Conservation (phyloP, 2,329 filamentous ascomycete species). For the Nemania sp. region DNA sequence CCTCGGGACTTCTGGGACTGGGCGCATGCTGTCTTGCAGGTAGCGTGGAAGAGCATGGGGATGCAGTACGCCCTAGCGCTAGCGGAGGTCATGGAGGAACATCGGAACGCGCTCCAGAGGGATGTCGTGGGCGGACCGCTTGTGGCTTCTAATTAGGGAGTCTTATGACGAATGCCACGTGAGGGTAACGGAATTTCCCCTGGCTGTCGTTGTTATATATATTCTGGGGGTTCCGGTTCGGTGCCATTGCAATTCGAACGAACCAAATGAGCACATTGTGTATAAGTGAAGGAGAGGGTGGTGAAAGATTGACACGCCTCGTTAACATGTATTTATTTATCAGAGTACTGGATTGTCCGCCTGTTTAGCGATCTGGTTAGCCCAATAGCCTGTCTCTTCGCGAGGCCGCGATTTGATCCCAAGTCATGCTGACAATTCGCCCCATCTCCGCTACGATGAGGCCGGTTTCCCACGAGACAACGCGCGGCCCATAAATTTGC, state of each 20-base stretch:
- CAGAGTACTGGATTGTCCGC: too few relatives aligned
- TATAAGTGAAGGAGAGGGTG: not conserved
- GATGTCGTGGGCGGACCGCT: not conserved
- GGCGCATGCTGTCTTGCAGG: constrained; percentile 51
- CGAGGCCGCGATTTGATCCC: too few relatives aligned
- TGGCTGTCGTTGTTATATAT: too few relatives aligned
- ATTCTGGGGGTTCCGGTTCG: too few relatives aligned
- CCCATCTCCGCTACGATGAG: too few relatives aligned
- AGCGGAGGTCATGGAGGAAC: constrained; percentile 47
- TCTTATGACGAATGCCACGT: not conserved
- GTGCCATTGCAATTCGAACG: not conserved
- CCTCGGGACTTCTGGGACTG: constrained; percentile 50
- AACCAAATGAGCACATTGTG: not conserved
- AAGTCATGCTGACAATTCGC: too few relatives aligned
- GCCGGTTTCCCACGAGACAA: too few relatives aligned
- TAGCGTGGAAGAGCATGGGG: constrained; percentile 56
- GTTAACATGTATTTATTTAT: too few relatives aligned
- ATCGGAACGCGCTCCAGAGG: constrained; percentile 33
- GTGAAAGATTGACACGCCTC: too few relatives aligned
- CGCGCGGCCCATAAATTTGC: too few relatives aligned
- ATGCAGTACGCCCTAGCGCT: constrained; percentile 55
- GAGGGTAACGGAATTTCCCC: not conserved
- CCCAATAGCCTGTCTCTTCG: too few relatives aligned
- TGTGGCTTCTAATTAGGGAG: not conserved
- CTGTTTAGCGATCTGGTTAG: too few relatives aligned